Evolutionary conservation across 2,329 filamentous ascomycete genomes (phyloP), one percentile per base, ranked within the genome.

Genomic region (Colletotrichum plurivorum): DNA sequence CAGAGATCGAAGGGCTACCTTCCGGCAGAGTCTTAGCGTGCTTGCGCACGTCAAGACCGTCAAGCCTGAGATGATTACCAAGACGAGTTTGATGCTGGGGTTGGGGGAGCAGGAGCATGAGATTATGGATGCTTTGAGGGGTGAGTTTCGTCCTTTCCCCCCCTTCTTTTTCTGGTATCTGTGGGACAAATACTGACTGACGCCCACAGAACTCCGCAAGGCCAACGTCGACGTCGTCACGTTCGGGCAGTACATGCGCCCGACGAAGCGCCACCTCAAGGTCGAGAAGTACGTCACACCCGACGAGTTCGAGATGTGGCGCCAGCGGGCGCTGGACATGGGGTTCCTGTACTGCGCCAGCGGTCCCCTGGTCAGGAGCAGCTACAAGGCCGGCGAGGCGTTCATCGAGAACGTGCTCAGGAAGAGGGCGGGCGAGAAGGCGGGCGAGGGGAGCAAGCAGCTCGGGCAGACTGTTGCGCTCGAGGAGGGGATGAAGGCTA

Each of bases 201-300:
- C 9, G 7, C 31, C 2, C 2, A 41, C 58, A 72, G 71, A 72
- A 48, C 87, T 99, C 13, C 89, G 96, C 67, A 91, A 91, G 73
- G 88, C 90, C 67, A 85, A 93, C 69, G 95, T 98, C 53, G 96
- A 99, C 75, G 94, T 99, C 13, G 94, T 99, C 67, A 99, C 96
- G 0, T 99, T 99, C 74, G 96, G 96, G n/a, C 96, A 99, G 84
- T 99, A 99, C 85, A 99, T 99, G 96, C 93, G 95, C 12, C 96
- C 96, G 2, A 99, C 96, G 5, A 99, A 98, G 86, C 90, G 95
- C 52, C 96, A 99, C 80, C 95, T 99, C 89, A 92, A 97, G 80
- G 96, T 99, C 39, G 93, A 97, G 77, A 94, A 95, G 80, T 99
- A 99, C 79, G 89, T 99, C 54, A 95, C 94, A 0, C 96, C 96